Base-by-base conservation (phyloP, 805 yeast species). In the Cyberlindnera mycetangii region DNA sequence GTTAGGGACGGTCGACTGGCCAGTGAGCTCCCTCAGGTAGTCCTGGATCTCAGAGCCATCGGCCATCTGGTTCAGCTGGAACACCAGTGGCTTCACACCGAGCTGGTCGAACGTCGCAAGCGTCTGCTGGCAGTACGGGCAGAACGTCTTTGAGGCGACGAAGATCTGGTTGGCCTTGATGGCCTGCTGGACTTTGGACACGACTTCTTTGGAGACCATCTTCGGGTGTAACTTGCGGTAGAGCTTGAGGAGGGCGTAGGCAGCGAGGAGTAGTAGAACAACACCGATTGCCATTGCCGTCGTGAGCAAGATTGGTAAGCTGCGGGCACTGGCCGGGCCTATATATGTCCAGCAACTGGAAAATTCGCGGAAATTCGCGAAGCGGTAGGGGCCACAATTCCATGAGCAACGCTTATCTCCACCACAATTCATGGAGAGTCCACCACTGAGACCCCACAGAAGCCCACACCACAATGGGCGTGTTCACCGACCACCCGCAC, bases 1-100 rank as follows among this genome's bases (percentile, higher is more conserved):
- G 65, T 85, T 89, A 51, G 99, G 99, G 50, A 92, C 98, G 32
- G 97, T 89, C 55, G 81, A 77, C 74, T 92, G 98, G 48, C 95
- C 93, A 32, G 95, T 86, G 48, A 89, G 66, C 62, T 84, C 79
- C 42, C 63, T 65, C 49, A 92, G 74, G 53, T 95, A 95, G 39
- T 71, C 83, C 70, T 90, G 97, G 55, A 89, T 78, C 25, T 83
- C 90, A 38, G 70, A 68, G 46, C 97, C 97, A 49, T 89, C 90
- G n/a, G 67, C 75, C 47, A 70, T 69, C 72, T 79, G 51, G 66
- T 72, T 57, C 58, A 68, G 52, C 57, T 70, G 72, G 61, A 72
- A 69, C 43, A 67, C 65, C 53, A 68, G 68, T 30, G 79, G 78
- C 52, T 79, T 70, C 53, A 71, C 71, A 39, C 66, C 62, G 22